Conservation (phyloP, 2,329 filamentous ascomycete species). For the Xylaria polymorpha region DNA sequence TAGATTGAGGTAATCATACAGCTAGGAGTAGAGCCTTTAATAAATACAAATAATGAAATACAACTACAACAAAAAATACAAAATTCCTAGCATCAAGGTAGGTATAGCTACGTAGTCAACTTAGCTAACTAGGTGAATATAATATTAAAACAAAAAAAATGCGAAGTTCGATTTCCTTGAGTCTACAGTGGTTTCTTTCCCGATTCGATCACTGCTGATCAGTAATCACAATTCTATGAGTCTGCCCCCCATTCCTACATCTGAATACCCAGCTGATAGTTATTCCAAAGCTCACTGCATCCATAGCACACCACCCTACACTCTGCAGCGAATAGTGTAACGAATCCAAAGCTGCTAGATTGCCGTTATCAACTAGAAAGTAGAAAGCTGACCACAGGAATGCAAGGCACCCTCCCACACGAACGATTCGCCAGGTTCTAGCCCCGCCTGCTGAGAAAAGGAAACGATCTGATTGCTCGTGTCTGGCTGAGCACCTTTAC, state of each 20-base stretch:
- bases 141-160: too few species aligned
- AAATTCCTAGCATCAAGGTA: too few species aligned
- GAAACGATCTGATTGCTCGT: background rate
- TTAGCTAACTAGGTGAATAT: background rate
- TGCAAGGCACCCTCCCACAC: slow-evolving; percentile 5
- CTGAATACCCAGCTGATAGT: background rate
- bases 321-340: background rate
- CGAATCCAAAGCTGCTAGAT: background rate
- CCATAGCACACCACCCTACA: background rate
- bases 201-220: background rate
- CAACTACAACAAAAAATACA: too few species aligned
- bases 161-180: background rate
- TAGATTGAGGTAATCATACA: too few species aligned
- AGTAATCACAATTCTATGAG: background rate
- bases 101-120: too few species aligned
- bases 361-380: background rate
- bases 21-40: too few species aligned
- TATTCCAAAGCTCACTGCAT: background rate
- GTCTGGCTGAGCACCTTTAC: background rate
- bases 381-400: background rate
- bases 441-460: slow-evolving; percentile 1
- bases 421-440: background rate
- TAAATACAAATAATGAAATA: too few species aligned
- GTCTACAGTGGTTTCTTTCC: background rate
- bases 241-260: background rate